Evolutionary conservation across 2,329 filamentous ascomycete species (phyloP), one percentile per base, ranked within the genome.

Genomic region (Knufia fluminis): DNA sequence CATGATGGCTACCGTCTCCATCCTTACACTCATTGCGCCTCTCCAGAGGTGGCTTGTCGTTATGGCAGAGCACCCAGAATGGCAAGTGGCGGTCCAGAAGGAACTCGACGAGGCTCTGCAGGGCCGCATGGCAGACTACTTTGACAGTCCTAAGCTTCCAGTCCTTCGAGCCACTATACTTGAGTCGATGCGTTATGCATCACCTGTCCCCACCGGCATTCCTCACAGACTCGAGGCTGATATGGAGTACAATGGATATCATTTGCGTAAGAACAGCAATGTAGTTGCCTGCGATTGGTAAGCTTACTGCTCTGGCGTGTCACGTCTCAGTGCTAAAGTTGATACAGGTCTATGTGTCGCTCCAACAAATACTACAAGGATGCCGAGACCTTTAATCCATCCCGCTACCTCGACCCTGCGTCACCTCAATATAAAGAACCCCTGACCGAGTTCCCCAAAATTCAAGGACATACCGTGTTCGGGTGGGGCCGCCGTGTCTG

Each of bases 381-480:
- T 16, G 17, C 43, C n/a, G 16, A 46, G 3, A 46, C 43, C 8
- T 46, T 46, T 26, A 46, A 46, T 26, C 43, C 43, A 4, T 16
- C 74, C 35, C 69, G 76, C 43, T 79, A 74, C 74, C 60, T 74
- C 9, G 66, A 75, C 32, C 67, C 72, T 1, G 64, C 64, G 10
- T 77, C 68, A 60, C 74, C 74, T n/a, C 75, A 71, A 1, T 78
- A 71, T 58, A 70, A 68, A 54, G 72, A 73, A 53, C 73, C 43
- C 19, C 32, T 46, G 10, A 46, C 43, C 9, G 26, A 46, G n/a
- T 46, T 35, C 28, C 43, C 43, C 32, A 46, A 46, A n/a, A n/a
- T 46, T 14, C 24, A 46, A 35, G 31, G 31, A 24, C 43, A 46
- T 19, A 19, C 26, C 8, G 43, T 36, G 9, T 46, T 46, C 43